phyloP scores from a whole-genome alignment of 129 eudicot species.

The Tanacetum coccineum region DNA sequence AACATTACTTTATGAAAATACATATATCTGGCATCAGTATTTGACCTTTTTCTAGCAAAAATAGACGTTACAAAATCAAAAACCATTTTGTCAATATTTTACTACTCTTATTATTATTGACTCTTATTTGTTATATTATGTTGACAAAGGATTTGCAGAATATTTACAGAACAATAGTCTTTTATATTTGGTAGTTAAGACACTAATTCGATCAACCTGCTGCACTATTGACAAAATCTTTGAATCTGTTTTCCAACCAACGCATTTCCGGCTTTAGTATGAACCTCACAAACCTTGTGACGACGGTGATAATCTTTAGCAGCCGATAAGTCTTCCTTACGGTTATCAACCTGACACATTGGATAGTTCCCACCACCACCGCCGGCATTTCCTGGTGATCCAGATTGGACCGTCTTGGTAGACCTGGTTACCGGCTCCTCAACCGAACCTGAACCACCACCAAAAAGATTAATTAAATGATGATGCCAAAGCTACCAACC shows the following conservation, averaged over 20 bases:
- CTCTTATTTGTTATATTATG: no score
- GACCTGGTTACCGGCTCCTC: constrained; percentile 57
- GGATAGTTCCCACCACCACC: constrained; percentile 57
- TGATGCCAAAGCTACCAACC: no score
- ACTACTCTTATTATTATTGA: no score
- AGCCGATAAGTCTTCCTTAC: constrained; percentile 78
- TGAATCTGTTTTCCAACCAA: constrained; percentile 93
- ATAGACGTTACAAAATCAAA: no score
- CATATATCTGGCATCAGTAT: no score
- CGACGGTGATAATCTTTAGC: constrained; percentile 95
- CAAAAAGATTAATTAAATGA: no score
- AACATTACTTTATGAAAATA: no score
- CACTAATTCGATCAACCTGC: constrained; percentile 63
- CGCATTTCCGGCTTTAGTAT: constrained; percentile 82
- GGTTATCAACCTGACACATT: constrained; percentile 86
- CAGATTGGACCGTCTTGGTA: constrained; percentile 70
- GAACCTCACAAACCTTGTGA: constrained; percentile 91
- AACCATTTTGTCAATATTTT: no score
- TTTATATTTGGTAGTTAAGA: not conserved
- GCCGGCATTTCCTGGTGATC: constrained; percentile 59
- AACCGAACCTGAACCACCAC: no score
- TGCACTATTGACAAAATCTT: constrained; percentile 96
- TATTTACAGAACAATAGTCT: no score
- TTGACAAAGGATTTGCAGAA: no score
- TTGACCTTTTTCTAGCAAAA: no score